Base-by-base conservation (phyloP, 2,329 filamentous ascomycete genomes). In the Stachybotrys echinatus region DNA sequence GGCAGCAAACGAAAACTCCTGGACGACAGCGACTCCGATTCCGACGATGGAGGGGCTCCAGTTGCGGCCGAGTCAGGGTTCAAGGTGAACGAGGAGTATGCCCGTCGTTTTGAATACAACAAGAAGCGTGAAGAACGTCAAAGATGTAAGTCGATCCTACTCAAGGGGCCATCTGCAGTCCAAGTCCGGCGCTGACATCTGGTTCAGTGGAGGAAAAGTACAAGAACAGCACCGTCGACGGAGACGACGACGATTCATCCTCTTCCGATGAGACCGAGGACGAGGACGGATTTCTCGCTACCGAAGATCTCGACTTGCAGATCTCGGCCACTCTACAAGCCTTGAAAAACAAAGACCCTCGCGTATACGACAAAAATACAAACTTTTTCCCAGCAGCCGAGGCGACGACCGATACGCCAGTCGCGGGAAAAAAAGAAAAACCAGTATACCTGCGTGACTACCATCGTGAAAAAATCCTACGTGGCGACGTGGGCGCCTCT, bases 101-200 rank as follows among this genome's bases (percentile, higher is more conserved):
- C 94, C 42, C 83, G 81, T 58, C 80, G 89, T 39, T 97, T 96
- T 61, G 94, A 99, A 68, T 81, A 97, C 72, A 99, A 99, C 73
- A 96, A 97, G 75, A 96, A 96, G 74, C 83, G 92, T 51, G 92
- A 95, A 65, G 94, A 99, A 66, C 74, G 84, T 55, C 85, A 91
- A 17, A 79, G 81, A 63, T 68, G 85, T 88, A 62, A 60, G 81
- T 70, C 19, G 23, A 54, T 46, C 23, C 20, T 34, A 14, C 5
- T 34, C 27, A 34, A 34, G 2, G 21, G 5, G 5, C 7, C 17
- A 44, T 17, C 22, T 44, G 42, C 22, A n/a, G 10, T 40, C 38
- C 12, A 20, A 18, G 18, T n/a, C 39, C 8, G 19, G 17, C 20
- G 21, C 42, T 37, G 17, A 37, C 44, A 37, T 18, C n/a, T 38